Evolutionary conservation across 2,329 filamentous ascomycete species (phyloP).

Genomic region (Nakataea oryzae): DNA sequence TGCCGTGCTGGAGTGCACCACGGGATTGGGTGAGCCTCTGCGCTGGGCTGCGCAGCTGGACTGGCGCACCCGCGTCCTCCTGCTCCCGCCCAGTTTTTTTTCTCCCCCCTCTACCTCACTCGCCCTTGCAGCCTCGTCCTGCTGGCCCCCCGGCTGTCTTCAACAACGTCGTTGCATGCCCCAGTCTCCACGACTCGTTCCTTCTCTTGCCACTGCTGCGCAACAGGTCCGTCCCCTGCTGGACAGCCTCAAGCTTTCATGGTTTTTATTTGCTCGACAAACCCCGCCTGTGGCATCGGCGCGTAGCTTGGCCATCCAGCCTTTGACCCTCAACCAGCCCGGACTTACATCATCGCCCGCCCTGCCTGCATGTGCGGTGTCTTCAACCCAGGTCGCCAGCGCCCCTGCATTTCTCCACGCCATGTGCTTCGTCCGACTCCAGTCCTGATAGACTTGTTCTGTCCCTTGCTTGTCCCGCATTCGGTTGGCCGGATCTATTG

Average conservation of each 20-base stretch:
- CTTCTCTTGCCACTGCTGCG: not conserved
- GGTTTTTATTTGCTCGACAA: not conserved
- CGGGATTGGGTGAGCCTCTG: not conserved
- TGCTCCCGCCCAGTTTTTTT: too few relatives aligned
- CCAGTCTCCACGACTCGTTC: not conserved
- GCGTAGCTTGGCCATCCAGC: not conserved
- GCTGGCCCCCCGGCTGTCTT: not conserved
- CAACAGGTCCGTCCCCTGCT: not conserved
- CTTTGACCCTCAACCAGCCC: not conserved
- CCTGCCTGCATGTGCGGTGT: not conserved
- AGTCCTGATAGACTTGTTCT: not conserved
- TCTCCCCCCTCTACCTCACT: too few relatives aligned
- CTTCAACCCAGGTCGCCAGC: not conserved
- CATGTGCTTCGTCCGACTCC: not conserved
- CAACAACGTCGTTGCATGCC: not conserved
- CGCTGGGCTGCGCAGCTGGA: not conserved
- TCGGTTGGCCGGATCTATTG: not conserved
- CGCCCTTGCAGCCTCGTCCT: not conserved
- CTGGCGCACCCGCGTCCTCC: too few relatives aligned
- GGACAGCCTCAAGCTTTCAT: not conserved
- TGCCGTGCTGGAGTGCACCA: not conserved
- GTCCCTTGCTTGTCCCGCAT: not conserved
- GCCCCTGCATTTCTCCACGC: not conserved
- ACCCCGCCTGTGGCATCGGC: not conserved
- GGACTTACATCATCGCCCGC: not conserved